These are phyloP conservation scores for Entelexis sorbosivorans DNA, from an alignment of 1,139 yeast species.

Conservation along the genomic window DNA sequence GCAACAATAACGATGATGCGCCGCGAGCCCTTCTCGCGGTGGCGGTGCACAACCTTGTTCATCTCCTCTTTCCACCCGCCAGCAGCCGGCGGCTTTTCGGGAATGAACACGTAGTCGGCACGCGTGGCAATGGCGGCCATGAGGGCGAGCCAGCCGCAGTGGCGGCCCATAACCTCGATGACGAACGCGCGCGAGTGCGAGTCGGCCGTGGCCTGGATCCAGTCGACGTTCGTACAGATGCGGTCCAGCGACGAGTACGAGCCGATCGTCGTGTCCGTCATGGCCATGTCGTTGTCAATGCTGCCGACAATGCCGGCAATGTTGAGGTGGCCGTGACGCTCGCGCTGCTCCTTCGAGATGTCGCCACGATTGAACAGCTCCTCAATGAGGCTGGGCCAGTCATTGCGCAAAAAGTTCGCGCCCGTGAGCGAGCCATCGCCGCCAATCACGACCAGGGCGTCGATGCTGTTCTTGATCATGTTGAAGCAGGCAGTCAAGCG, in stretches of 20 bases:
- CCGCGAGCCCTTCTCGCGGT: conserved; percentile 78
- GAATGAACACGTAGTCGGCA: conserved; percentile 88
- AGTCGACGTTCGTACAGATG: conserved; percentile 86
- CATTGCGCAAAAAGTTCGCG: conserved; percentile 84
- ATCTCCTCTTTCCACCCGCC: conserved; percentile 59
- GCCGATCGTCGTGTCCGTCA: conserved; percentile 93
- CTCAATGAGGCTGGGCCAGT: conserved; percentile 78
- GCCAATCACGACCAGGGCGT: conserved; percentile 94
- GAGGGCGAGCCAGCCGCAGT: conserved; percentile 96
- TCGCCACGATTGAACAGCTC: conserved; percentile 51
- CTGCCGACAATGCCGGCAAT: conserved; percentile 95
- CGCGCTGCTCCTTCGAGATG: conserved; percentile 47
- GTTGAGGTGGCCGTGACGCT: conserved; percentile 59
- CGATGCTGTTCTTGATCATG: conserved; percentile 79
- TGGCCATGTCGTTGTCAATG: conserved; percentile 94
- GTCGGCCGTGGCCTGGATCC: conserved; percentile 91
- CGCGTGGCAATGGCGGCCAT: conserved; percentile 95
- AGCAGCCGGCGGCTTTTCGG: conserved; percentile 72
- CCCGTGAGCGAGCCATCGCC: conserved; percentile 98
- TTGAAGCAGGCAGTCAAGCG: conserved; percentile 73
- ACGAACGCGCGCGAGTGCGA: conserved; percentile 97
- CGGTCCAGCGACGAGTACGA: conserved; percentile 89
- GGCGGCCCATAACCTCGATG: conserved; percentile 97
- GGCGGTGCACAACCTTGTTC: conserved; percentile 53
- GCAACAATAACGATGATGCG: conserved; percentile 94